These are phyloP conservation scores for Lepraria neglecta DNA, from an alignment of 495 filamentous ascomycete species.

Conservation along the genomic window DNA sequence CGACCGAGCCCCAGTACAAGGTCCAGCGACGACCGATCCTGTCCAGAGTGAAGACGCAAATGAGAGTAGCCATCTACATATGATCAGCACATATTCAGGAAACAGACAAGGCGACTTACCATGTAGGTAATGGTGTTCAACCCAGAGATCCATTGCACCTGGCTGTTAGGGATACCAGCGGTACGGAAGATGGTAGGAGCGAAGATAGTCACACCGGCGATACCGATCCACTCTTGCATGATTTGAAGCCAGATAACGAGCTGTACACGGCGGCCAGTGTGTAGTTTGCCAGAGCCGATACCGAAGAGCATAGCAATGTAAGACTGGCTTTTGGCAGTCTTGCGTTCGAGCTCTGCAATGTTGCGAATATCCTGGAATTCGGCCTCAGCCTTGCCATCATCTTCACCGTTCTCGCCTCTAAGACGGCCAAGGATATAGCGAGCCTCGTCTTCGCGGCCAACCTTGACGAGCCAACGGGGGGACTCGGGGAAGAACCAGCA, in stretches of 20 bases:
- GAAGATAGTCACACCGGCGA: constrained; percentile 64
- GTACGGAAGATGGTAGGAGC: constrained; percentile 62
- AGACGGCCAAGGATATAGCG: constrained; percentile 56
- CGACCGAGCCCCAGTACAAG: constrained; percentile 52
- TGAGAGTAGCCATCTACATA: constrained; percentile 48
- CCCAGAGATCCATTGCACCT: constrained; percentile 62
- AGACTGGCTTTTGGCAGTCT: constrained; percentile 44
- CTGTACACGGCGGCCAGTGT: constrained; percentile 60
- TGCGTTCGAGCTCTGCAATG: constrained; percentile 52
- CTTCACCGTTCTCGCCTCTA: constrained; percentile 52
- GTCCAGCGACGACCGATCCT: constrained; percentile 54
- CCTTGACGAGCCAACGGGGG: constrained; percentile 59
- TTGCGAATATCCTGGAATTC: constrained; percentile 60
- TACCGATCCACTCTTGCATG: constrained; percentile 68
- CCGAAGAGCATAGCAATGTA: constrained; percentile 62
- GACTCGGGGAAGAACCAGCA: constrained; percentile 63
- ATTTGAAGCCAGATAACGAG: constrained; percentile 68
- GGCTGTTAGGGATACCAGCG: constrained; percentile 53
- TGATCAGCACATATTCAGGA: constrained; percentile 12
- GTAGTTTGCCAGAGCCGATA: constrained; percentile 54
- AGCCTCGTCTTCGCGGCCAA: constrained; percentile 54
- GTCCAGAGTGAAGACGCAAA: constrained; percentile 54
- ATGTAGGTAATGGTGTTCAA: constrained; percentile 64
- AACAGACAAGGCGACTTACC: constrained; percentile 19
- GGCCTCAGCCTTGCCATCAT: constrained; percentile 46